Base-by-base conservation (phyloP, 345 rosid genomes). In the Eucalyptus coolabah region DNA sequence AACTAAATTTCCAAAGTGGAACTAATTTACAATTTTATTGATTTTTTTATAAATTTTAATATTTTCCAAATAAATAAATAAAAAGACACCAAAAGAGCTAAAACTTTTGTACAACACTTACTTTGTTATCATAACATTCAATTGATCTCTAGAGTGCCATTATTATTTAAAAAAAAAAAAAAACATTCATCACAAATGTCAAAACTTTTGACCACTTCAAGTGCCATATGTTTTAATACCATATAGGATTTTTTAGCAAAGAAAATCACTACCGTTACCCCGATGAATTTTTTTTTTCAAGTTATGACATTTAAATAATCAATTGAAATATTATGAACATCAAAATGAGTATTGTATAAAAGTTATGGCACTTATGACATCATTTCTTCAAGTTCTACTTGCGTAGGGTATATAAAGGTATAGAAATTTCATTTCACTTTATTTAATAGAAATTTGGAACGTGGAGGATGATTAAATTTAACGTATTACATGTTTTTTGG, bases 81-180 rank as follows among this genome's bases (percentile, higher is more conserved):
- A 56, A 56, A 19, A 1, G 63, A 56, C 30, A 56, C 1, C 63
- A 56, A 56, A 56, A 56, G 28, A 0, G 30, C 63, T 4, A 56
- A 23, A 56, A 56, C 13, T 23, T 56, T 0, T 0, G 12, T 56
- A 56, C 28, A 23, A 53, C 0, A 1, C 12, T 56, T 56, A 23
- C 28, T 56, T 56, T 56, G 63, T 23, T 56, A 1, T 56, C 30
- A 56, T 56, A 56, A 56, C 12, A 2, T 56, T 56, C 28, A 56
- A 56, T 24, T 23, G 63, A 56, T 56, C 63, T 9, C 28, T 56
- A 23, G 63, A 56, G 28, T 56, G 28, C 6, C 63, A 56, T 56
- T 23, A 56, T 24, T 56, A 56, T 45, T 19, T 23, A 4, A 4
- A 23, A 54, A 49, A 12, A 23, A 54, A 49, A 12, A 9, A 8